Percentiles rank a stretch among this genome's conserved stretches.
Evolutionary conservation across 2,329 filamentous ascomycete genomes (phyloP).

Genomic region (Microdochium bolleyi): DNA sequence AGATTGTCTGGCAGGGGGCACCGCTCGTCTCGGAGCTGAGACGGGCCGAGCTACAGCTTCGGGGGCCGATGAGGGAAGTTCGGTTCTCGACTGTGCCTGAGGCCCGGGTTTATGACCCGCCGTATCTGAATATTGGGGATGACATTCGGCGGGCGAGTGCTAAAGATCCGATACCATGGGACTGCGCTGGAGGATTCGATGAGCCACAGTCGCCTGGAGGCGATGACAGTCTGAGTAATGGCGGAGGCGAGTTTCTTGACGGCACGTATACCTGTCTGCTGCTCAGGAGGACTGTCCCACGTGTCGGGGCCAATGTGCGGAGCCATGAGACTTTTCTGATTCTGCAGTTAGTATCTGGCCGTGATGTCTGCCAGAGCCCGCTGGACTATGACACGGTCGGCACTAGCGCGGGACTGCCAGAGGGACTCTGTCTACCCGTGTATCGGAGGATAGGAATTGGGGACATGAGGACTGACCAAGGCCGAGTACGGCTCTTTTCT

Average conservation of each 20-base stretch:
- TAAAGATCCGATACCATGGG: not conserved
- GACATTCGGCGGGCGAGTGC: not conserved
- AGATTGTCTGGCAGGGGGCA: not conserved
- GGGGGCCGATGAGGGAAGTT: not conserved
- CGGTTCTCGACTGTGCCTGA: not conserved
- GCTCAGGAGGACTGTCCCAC: too few species aligned
- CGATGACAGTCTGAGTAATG: not conserved
- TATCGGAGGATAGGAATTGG: too few species aligned
- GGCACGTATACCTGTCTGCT: not conserved
- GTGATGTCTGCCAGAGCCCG: too few species aligned
- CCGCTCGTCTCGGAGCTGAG: not conserved
- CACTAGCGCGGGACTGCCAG: too few species aligned
- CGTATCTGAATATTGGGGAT: not conserved
- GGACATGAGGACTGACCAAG: too few species aligned
- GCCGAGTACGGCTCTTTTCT: too few species aligned
- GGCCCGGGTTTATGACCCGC: not conserved
- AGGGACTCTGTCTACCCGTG: too few species aligned
- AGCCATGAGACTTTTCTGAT: too few species aligned
- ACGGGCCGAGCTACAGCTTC: not conserved
- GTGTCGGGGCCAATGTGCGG: too few species aligned
- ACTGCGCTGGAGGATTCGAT: not conserved
- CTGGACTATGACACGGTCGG: too few species aligned
- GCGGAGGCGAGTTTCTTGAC: not conserved
- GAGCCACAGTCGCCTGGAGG: too few species aligned
- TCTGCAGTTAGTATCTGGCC: too few species aligned